Base-by-base conservation (phyloP, 2,329 filamentous ascomycete species). In the Fusarium pseudograminearum region DNA sequence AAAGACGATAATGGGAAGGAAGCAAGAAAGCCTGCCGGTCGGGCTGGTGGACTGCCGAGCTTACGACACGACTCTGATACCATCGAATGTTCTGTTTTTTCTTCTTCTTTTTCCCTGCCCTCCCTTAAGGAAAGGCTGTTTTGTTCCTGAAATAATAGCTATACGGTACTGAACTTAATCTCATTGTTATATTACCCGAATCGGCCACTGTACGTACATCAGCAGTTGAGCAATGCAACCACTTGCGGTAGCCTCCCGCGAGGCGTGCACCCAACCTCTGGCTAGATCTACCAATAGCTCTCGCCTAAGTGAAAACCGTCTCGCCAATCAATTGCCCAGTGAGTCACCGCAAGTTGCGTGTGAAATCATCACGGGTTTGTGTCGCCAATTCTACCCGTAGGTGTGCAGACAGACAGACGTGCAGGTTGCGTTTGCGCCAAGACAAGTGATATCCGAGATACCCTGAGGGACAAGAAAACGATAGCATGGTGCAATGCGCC, bases 241-340 rank as follows among this genome's bases (percentile, higher is more conserved):
- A 52, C 38, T 51, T 53, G 56, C 51, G 41, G 62, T 63, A 65
- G 55, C 46, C 45, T 60, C 57, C 67, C 67, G 53, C 55, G 50
- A 44, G 57, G 46, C 47, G 41, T 48, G 18, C 44, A 53, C 55
- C 45, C 22, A 42, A 61, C 31, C 22, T 42, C 18, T 42, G 24
- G 26, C 40, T 28, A 56, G 45, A 54, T 57, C 38, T 58, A 31
- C 22, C 24, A 65, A 54, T 54, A 20, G 30, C 22, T 38, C 11
- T 26, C 14, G 20, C 8, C 38, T 51, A 9, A 40, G 44, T 26
- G 42, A 57, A 65, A 61, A 63, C 33, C 51, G 48, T 20, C 20
- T 34, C 40, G 34, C 67, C 45, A 64, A 51, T 59, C 38, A 34
- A 30, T 24, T 51, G 24, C 18, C 18, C 33, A 40, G 48, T 51